Base-by-base conservation (phyloP, 2,329 filamentous ascomycete genomes). In the Epichloe uncinata region DNA sequence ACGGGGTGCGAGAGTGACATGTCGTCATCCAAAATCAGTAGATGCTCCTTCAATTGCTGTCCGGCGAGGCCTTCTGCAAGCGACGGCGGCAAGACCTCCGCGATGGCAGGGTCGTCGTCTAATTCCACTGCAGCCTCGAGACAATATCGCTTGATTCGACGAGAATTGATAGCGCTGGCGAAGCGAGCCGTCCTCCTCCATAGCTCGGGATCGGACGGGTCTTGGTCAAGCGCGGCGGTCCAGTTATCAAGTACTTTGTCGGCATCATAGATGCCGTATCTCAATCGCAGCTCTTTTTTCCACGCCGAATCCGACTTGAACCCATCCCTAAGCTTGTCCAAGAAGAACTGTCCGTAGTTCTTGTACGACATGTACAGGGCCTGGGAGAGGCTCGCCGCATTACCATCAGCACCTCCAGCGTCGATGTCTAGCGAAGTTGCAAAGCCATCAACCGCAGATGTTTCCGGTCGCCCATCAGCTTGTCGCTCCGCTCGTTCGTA, bases 281-380 rank as follows among this genome's bases (percentile, higher is more conserved):
- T 56, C 11, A 67, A 49, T 35, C 57, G 60, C 7, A 46, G 26
- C 40, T 60, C 59, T 1, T 54, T 49, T 30, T 57, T 49, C 63
- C 73, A 64, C 78, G 69, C 57, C 74, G 81, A 56, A 84, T 78
- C 51, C 69, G 72, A 63, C n/a, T 50, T 50, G 5, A 46, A 51
- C 35, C 55, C 50, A 18, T 69, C 67, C 50, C 64, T 68, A 3
- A 67, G 56, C 48, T 63, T 66, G 49, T 98, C 91, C n/a, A 98
- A 73, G 51, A 84, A 73, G 61, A 95, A 96, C 61, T 97, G 87
- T 41, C 89, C 93, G 67, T 91, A 83, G 59, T 97, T 98, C 66
- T 97, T 98, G 72, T 94, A 88, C 1, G 91, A 86, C 7, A 98
- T 77, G 60, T 95, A 96, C 18, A 97, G 75, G 11, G 94, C 89